Evolutionary conservation across 2,329 filamentous ascomycete genomes (phyloP).

Genomic region (Epichloe aotearoae): DNA sequence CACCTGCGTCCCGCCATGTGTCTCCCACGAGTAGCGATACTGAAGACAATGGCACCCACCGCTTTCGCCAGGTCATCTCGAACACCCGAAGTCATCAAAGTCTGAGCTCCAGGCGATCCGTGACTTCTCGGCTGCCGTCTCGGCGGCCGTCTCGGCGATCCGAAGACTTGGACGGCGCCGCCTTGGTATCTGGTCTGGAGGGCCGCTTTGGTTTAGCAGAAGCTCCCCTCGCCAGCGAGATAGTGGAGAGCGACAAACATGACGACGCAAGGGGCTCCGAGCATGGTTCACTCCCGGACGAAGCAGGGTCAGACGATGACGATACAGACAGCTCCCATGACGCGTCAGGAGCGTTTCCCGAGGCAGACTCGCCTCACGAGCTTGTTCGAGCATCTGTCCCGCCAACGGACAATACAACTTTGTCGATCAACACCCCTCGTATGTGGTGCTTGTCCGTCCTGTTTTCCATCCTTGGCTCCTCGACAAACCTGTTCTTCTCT

Average conservation of each 20-base stretch:
- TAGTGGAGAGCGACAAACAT: constrained; percentile 28
- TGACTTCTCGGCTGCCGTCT: constrained; percentile 18
- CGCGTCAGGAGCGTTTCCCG: constrained; percentile 35
- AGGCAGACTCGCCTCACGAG: constrained; percentile 62
- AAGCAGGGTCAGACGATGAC: constrained; percentile 11
- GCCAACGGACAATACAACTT: constrained; percentile 57
- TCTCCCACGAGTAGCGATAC: constrained; percentile 24
- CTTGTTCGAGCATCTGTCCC: constrained; percentile 71
- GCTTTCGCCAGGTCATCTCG: constrained; percentile 21
- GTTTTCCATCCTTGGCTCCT: constrained; percentile 69
- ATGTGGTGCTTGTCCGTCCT: constrained; percentile 77
- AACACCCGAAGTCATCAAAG: constrained; percentile 16
- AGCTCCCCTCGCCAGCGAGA: constrained; percentile 30
- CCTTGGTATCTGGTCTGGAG: constrained; percentile 39
- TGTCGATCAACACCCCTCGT: constrained; percentile 79
- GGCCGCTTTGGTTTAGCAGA: constrained; percentile 40
- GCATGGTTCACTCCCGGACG: constrained; percentile 16
- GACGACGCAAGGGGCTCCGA: constrained; percentile 22
- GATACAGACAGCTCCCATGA: constrained; percentile 24
- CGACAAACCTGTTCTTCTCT: constrained; percentile 80
- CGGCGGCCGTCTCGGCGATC: constrained; percentile 25
- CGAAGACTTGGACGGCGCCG: constrained; percentile 36
- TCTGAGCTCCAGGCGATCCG: constrained; percentile 19
- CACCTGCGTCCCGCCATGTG: constrained; percentile 21
- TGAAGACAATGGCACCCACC: constrained; percentile 17